Percentiles rank a stretch among this genome's conserved stretches.
phyloP scores from a whole-genome alignment of 352 stramenopile genomes.

The Elongisporangium senticosum region DNA sequence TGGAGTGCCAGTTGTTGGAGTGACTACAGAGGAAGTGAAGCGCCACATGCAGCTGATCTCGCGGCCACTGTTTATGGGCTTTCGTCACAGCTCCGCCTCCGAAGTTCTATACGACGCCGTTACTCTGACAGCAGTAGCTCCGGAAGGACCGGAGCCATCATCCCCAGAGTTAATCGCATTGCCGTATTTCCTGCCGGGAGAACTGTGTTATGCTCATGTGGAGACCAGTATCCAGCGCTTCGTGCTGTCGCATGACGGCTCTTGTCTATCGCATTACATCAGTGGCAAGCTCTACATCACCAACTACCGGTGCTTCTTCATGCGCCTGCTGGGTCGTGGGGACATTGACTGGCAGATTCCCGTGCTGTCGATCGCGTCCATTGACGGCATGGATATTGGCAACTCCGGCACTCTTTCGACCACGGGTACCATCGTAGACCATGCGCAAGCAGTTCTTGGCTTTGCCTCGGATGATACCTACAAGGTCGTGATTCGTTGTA shows the following conservation, averaged over 20 bases:
- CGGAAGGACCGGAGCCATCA: not conserved
- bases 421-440: slow-evolving; percentile 32
- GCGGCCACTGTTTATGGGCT: slow-evolving; percentile 66
- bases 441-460: slow-evolving; percentile 53
- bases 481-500: slow-evolving; percentile 74
- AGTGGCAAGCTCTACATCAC: slow-evolving; percentile 77
- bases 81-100: slow-evolving; percentile 33
- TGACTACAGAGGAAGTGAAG: slow-evolving; percentile 79
- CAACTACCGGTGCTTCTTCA: slow-evolving; percentile 83
- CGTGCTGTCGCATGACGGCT: slow-evolving; percentile 55
- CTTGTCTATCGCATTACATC: slow-evolving; percentile 64
- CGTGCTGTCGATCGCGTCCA: slow-evolving; percentile 65
- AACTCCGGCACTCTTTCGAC: slow-evolving; percentile 12
- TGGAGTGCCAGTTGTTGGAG: slow-evolving; percentile 54
- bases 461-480: slow-evolving; percentile 48
- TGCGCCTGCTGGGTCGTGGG: slow-evolving; percentile 30
- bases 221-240: slow-evolving; percentile 65
- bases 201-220: slow-evolving; percentile 76
- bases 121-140: slow-evolving; percentile 7
- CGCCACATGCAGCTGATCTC: slow-evolving; percentile 64
- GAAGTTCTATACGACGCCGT: slow-evolving; percentile 6
- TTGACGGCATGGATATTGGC: slow-evolving; percentile 47
- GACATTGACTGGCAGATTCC: slow-evolving; percentile 75
- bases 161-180: slow-evolving; percentile 5
- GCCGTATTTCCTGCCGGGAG: slow-evolving; percentile 53